Base-by-base conservation (phyloP, 2,329 filamentous ascomycete species). In the Cercospora zeae-maydis region DNA sequence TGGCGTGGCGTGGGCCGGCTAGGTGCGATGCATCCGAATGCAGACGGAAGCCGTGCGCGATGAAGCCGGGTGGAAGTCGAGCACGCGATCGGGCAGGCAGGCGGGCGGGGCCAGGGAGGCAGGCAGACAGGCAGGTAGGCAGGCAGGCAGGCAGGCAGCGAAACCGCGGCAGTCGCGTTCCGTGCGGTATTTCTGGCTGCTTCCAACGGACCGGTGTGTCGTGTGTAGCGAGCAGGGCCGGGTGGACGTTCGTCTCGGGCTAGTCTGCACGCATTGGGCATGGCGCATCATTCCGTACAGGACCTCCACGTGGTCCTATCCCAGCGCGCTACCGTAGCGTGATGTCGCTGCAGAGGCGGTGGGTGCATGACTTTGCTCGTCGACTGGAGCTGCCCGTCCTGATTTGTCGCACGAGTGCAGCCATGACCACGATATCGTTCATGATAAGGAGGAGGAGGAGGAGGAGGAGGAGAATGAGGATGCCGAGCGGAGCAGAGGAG, bases 201-300 rank as follows among this genome's bases (percentile, higher is more conserved):
- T 27, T 27, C 24, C 36, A 16, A 13, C 3, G 36, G 8, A 16
- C 36, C 36, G 36, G n/a, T 39, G 36, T 39, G 36, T 13, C n/a
- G 36, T 16, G 47, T 27, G 27, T 31, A 14, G 53, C 31, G n/a
- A 56, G 21, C 31, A 37, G 53, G 21, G 19, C 34, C 53, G 53
- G 33, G 19, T 56, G 31, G 53, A 56, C 31, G 30, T 51, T 14
- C 14, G 27, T 14, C 47, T 24, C 19, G 45, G 13, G 27, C 31
- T 56, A 56, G 53, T 21, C 53, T 56, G 33, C 10, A 56, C 53
- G 16, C 34, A 56, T 31, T 31, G 14, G 36, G 55, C 16, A 47
- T 47, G 36, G 55, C 37, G 55, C 55, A 47, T 14, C 55, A 58
- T 47, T 36, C 37, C 55, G 55, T 47, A 45, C 55, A 42, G 55